Conservation (phyloP, 768 basidiomycete genomes). For the Polyporus arcularius region DNA sequence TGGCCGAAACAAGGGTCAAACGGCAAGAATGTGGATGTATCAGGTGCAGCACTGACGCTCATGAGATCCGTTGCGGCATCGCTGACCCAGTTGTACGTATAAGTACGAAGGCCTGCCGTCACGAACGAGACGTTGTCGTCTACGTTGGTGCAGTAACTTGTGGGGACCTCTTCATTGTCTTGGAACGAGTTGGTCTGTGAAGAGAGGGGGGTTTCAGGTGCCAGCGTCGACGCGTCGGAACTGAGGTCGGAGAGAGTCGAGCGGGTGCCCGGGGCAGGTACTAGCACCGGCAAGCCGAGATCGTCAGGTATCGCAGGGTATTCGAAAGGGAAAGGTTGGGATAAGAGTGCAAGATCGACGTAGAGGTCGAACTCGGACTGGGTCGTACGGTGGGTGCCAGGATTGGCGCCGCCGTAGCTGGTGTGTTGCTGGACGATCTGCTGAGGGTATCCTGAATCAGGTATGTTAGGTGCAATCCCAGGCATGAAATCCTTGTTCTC, state of each 20-base stretch:
- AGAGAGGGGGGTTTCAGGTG: background rate
- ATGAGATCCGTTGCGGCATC: background rate
- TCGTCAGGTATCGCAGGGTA: too few species aligned
- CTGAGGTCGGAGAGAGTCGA: background rate
- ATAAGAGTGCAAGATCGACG: background rate
- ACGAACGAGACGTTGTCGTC: too few species aligned
- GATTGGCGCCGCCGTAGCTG: background rate
- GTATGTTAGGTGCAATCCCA: too few species aligned
- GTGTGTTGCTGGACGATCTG: constrained; percentile 3
- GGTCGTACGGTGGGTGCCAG: background rate
- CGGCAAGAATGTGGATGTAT: too few species aligned
- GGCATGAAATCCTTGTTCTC: too few species aligned
- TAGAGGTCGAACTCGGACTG: background rate
- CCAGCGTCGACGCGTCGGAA: background rate
- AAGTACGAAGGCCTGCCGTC: too few species aligned
- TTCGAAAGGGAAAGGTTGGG: too few species aligned
- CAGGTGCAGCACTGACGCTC: background rate
- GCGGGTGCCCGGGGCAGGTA: too few species aligned
- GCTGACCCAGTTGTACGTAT: too few species aligned
- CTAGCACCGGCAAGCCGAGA: too few species aligned
- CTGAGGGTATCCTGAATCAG: background rate
- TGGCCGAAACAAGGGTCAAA: background rate
- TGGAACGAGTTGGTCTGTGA: background rate
- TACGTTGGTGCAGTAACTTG: too few species aligned
- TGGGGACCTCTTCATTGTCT: background rate